Percentiles rank a stretch among this genome's conserved stretches.
These are phyloP conservation scores for Seiridium cupressi DNA, from an alignment of 2,329 filamentous ascomycete species.

Conservation along the genomic window DNA sequence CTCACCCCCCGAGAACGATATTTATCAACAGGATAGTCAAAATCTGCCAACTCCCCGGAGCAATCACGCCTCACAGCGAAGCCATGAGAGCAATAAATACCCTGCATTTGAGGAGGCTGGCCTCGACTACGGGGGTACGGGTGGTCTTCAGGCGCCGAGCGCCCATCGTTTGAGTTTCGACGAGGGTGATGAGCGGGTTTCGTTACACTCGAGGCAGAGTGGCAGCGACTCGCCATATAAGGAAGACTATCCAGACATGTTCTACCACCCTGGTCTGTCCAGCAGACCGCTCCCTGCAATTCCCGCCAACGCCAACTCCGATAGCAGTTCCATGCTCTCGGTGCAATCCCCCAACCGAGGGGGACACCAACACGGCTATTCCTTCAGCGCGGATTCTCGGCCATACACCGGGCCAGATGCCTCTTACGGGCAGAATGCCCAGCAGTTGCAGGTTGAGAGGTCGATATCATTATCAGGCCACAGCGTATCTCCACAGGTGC, in stretches of 20 bases:
- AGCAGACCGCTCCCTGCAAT: conserved; percentile 63
- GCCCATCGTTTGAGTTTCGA: conserved; percentile 82
- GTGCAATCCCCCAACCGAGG: conserved; percentile 44
- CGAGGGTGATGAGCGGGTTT: conserved; percentile 78
- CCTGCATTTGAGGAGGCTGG: conserved; percentile 59
- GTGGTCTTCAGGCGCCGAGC: conserved; percentile 76
- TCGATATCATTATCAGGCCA: conserved; percentile 83
- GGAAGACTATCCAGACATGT: conserved; percentile 83
- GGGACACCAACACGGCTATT: conserved; percentile 47
- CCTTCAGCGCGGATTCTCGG: conserved; percentile 46
- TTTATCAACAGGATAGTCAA: conserved; percentile 42
- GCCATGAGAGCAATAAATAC: conserved; percentile 39
- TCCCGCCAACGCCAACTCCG: conserved; percentile 60
- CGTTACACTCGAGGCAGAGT: conserved; percentile 53
- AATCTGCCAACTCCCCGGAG: conserved; percentile 47
- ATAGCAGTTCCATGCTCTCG: conserved; percentile 53
- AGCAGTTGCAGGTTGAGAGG: conserved; percentile 55
- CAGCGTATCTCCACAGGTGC: conserved; percentile 73
- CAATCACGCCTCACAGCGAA: conserved; percentile 30
- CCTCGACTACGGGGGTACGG: conserved; percentile 87
- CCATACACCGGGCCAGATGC: conserved; percentile 46
- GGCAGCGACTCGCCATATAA: conserved; percentile 65
- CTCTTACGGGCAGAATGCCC: conserved; percentile 42
- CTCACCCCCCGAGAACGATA: conserved; percentile 35
- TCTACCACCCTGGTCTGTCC: conserved; percentile 83